Evolutionary conservation across 371 early-diverging fungal genomes (phyloP), one percentile per base, ranked within the genome.

Genomic region (Syncephalastrum racemosum): DNA sequence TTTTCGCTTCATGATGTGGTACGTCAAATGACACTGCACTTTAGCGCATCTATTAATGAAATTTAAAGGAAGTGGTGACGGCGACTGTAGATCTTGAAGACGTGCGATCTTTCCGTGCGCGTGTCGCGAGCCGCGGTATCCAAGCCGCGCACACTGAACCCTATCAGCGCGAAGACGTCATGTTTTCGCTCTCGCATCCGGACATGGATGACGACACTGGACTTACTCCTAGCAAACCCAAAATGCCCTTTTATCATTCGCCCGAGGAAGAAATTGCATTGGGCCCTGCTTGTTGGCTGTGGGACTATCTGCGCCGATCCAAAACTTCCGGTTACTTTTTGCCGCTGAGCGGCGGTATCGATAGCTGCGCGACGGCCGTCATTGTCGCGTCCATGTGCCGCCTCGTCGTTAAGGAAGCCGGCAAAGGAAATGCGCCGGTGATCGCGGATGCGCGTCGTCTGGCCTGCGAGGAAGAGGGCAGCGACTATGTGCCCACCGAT

Each of bases 271-370:
- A 95, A 60, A 95, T 95, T 61, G 80, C 89, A 10, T 63, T 91
- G 40, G 99, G 99, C 15, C 98, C 98, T 18, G 98, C 99, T 0
- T 98, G 99, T 78, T 99, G 98, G 98, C 80, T 98, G 16, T 99
- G 99, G 99, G 99, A 99, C 68, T 99, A 98, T 65, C 78, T 99
- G 46, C 84, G 98, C 15, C 81, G 98, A 22, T 93, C 96, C 45
- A 89, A 90, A 46, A 81, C 83, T 4, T 84, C 85, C 4, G 99
- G 99, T 1, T 97, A 86, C 81, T 97, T 99, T 59, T 75, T 99
- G 56, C 97, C 98, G 7, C 73, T 99, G 54, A 94, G 94, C 69
- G 99, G 99, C 31, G 99, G 99, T 39, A 89, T 98, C 36, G 99
- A 99, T 66, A 94, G 94, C 59, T 96, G 97, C 67, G 84, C 97